phyloP scores from a whole-genome alignment of 176 grass and related monocot genomes.

The Carex scoparia region DNA sequence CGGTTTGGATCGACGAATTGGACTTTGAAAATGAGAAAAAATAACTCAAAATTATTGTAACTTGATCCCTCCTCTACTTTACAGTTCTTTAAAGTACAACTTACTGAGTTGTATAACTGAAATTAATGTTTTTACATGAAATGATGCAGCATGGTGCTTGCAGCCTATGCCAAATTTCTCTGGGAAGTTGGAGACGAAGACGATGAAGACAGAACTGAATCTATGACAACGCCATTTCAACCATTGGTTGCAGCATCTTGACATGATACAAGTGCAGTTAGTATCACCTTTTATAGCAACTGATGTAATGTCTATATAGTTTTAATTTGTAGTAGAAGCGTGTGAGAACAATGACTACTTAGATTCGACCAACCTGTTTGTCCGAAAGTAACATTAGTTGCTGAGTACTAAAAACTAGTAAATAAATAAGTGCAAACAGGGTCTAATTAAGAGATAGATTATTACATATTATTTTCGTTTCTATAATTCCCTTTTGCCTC shows the following conservation, averaged over 20 bases:
- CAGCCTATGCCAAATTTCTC: conserved; percentile 69
- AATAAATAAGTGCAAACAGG: conserved; percentile 3
- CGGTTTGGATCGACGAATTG: no score
- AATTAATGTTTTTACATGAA: not conserved
- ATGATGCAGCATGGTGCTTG: conserved; percentile 63
- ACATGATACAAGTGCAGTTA: not conserved
- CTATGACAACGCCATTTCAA: not conserved
- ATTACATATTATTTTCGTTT: not conserved
- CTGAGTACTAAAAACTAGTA: not conserved
- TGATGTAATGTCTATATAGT: not conserved
- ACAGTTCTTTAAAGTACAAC: no score
- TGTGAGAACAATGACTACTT: not conserved
- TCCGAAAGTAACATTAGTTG: not conserved
- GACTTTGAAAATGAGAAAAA: no score
- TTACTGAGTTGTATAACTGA: not conserved
- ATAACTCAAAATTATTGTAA: no score
- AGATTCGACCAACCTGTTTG: not conserved
- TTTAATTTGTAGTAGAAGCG: not conserved
- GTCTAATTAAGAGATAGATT: not conserved
- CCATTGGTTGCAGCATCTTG: conserved; percentile 51
- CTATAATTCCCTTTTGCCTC: not conserved
- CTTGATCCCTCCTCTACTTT: no score
- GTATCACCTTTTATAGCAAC: not conserved
- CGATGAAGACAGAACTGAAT: conserved; percentile 9
- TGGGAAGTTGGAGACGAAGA: conserved; percentile 62